These are phyloP conservation scores for Prototheca wickerhamii DNA, from an alignment of 163 green algal species.

Conservation along the genomic window DNA sequence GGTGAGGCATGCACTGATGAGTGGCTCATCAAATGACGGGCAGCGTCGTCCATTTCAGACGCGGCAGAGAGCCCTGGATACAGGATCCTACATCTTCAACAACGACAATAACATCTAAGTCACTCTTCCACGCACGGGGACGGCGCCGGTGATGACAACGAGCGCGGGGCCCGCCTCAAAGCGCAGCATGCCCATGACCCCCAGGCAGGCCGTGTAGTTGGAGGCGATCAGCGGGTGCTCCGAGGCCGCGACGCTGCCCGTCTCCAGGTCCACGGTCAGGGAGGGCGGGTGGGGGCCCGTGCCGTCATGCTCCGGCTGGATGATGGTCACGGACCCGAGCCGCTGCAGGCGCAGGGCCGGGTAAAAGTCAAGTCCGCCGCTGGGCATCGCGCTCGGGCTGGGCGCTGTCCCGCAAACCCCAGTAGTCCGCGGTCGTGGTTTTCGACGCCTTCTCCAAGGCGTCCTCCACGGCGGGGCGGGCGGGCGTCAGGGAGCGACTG, in stretches of 20 bases:
- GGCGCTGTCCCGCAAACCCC: conserved; percentile 8
- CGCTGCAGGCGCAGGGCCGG: conserved; percentile 27
- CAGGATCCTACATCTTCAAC: too few species aligned
- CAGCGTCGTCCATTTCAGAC: too few species aligned
- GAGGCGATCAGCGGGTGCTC: conserved; percentile 22
- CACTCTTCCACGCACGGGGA: conserved; percentile 15
- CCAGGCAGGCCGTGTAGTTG: conserved; percentile 19
- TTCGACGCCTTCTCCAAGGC: conserved; percentile 1
- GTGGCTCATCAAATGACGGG: too few species aligned
- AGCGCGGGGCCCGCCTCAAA: conserved; percentile 26
- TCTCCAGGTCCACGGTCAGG: conserved; percentile 36
- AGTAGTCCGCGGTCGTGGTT: conserved; percentile 4
- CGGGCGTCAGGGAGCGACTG: background rate
- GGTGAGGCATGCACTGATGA: too few species aligned
- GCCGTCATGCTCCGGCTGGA: conserved; percentile 31
- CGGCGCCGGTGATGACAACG: conserved; percentile 27
- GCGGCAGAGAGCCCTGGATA: too few species aligned
- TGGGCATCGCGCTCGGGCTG: too few species aligned
- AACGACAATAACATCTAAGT: too few species aligned
- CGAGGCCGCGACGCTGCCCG: conserved; percentile 26
- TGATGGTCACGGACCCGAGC: conserved; percentile 32
- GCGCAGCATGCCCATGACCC: conserved; percentile 27
- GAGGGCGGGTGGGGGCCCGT: conserved; percentile 15
- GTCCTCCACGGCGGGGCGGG: background rate
- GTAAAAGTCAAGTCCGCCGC: conserved; percentile 23